phyloP scores from a whole-genome alignment of 257 asterid genomes.

The Scutellaria barbata region DNA sequence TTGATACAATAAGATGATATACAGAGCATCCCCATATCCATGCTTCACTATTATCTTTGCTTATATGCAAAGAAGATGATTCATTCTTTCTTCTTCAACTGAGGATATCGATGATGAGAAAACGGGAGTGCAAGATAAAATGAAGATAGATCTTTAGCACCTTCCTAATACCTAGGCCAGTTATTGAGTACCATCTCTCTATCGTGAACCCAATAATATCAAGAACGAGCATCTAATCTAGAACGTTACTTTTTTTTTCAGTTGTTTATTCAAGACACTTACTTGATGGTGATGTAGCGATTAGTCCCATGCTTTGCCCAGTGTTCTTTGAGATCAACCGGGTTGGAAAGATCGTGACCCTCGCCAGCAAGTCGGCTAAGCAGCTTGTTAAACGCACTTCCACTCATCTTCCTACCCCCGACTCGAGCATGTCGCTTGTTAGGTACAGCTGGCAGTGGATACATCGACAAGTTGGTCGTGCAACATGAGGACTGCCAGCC shows the following conservation, averaged over 20 bases:
- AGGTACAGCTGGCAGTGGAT: conserved; percentile 92
- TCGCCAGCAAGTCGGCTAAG: conserved; percentile 86
- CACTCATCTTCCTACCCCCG: conserved; percentile 98
- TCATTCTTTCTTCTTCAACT: background rate
- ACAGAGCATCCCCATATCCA: background rate
- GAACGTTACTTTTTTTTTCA: background rate
- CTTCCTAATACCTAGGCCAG: conserved; percentile 19
- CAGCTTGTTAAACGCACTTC: conserved; percentile 91
- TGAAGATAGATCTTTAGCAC: background rate
- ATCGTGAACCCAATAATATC: too few relatives aligned
- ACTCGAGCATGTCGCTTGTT: conserved; percentile 93
- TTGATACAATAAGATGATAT: conserved; percentile 10
- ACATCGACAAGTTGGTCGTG: conserved; percentile 82
- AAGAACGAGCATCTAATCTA: background rate
- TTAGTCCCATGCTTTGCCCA: conserved; percentile 99
- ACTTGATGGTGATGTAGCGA: conserved; percentile 95
- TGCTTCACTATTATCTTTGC: conserved; percentile 24
- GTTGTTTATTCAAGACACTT: conserved; percentile 12
- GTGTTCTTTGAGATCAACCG: conserved; percentile 86
- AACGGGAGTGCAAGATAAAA: background rate
- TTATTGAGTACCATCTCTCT: background rate
- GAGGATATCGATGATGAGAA: background rate
- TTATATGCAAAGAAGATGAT: conserved; percentile 27
- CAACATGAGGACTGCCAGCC: conserved; percentile 99
- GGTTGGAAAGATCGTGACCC: conserved; percentile 80